Percentiles rank a stretch among this genome's conserved stretches.
Evolutionary conservation across 106 monocot genomes (phyloP).

Genomic region (Allium fistulosum): DNA sequence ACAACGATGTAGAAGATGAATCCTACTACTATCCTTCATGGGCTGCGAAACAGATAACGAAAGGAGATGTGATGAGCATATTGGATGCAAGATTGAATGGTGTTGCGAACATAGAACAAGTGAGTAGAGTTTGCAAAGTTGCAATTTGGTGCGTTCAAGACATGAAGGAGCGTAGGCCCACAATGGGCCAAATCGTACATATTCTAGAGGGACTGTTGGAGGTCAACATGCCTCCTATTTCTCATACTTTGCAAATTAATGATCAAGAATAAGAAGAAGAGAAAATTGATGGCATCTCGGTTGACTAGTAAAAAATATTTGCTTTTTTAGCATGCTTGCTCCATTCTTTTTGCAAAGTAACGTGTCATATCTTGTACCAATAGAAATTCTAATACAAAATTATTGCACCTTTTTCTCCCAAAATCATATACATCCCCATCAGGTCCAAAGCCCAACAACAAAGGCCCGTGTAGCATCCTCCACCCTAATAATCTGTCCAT

Average conservation of each 20-base stretch:
- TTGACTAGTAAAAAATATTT: too few species aligned
- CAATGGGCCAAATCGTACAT: slow-evolving; percentile 20
- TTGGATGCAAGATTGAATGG: slow-evolving; percentile 16
- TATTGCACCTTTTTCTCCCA: too few species aligned
- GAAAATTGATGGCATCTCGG: too few species aligned
- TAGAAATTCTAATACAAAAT: too few species aligned
- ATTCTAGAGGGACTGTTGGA: slow-evolving; percentile 14
- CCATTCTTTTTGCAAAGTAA: too few species aligned
- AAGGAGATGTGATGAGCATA: slow-evolving; percentile 4
- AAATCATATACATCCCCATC: too few species aligned
- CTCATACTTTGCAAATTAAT: background rate
- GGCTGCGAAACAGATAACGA: slow-evolving; percentile 21
- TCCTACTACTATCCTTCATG: slow-evolving; percentile 23
- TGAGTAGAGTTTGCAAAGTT: background rate
- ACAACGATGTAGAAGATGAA: slow-evolving; percentile 1
- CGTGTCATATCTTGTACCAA: too few species aligned
- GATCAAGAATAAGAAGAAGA: too few species aligned
- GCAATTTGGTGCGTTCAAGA: slow-evolving; percentile 29
- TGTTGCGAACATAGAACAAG: background rate
- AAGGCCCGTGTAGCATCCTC: too few species aligned
- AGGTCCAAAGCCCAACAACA: too few species aligned
- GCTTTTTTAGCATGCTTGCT: too few species aligned
- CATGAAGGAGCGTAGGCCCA: slow-evolving; percentile 10
- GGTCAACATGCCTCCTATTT: slow-evolving; percentile 7
- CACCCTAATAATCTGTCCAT: too few species aligned